A percentile compares a stretch with the other conserved stretches of the same genome.
phyloP scores from a whole-genome alignment of 805 yeast genomes.

The Candida glaebosa region DNA sequence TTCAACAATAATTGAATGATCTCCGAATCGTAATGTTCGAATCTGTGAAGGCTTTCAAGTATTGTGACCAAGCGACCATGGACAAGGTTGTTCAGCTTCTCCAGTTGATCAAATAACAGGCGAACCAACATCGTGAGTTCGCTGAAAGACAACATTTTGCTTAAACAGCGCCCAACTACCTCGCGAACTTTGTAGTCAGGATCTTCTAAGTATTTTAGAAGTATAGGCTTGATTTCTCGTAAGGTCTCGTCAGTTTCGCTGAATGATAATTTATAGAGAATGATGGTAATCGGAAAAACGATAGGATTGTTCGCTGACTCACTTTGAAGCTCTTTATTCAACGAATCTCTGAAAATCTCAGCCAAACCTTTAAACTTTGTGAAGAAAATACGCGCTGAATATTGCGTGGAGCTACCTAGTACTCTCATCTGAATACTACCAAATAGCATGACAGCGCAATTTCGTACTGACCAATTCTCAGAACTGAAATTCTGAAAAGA shows the following conservation, averaged over 20 bases:
- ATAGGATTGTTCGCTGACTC: conserved; percentile 46
- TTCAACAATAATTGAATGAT: neutral
- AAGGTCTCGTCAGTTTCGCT: conserved; percentile 50
- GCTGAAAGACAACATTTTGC: conserved; percentile 24
- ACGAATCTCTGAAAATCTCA: conserved; percentile 43
- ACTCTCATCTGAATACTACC: conserved; percentile 77
- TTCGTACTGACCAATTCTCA: conserved; percentile 79
- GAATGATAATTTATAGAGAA: conserved; percentile 65
- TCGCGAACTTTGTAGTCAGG: conserved; percentile 82
- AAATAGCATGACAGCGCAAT: conserved; percentile 91
- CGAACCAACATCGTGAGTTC: conserved; percentile 24
- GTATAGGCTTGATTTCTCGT: conserved; percentile 44
- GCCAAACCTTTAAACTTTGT: conserved; percentile 55
- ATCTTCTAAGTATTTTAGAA: conserved; percentile 41
- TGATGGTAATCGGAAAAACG: conserved; percentile 71
- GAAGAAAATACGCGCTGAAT: conserved; percentile 69
- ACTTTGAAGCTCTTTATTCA: conserved; percentile 27
- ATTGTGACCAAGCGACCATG: conserved; percentile 61
- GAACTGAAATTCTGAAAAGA: conserved; percentile 64
- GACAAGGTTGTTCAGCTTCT: conserved; percentile 8
- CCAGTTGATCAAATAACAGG: neutral
- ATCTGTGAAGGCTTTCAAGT: conserved; percentile 14
- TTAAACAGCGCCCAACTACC: conserved; percentile 71
- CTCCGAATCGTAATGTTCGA: conserved; percentile 1
- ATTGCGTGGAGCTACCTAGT: conserved; percentile 57